A percentile compares a stretch with the other conserved stretches of the same genome.
These are phyloP conservation scores for Fraxinus pennsylvanica DNA, from an alignment of 257 asterid genomes.

Conservation along the genomic window DNA sequence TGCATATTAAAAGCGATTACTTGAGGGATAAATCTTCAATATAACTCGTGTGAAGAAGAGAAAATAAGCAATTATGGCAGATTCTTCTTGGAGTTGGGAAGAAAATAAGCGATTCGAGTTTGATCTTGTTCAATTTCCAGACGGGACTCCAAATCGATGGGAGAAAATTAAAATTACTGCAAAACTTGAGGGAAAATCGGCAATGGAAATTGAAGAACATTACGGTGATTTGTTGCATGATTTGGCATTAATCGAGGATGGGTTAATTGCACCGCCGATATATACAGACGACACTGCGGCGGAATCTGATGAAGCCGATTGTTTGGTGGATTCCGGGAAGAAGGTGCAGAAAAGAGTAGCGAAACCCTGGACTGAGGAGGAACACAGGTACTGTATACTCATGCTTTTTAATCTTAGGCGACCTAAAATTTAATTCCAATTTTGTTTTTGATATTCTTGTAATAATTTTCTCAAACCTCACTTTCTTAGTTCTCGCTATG, in stretches of 20 bases:
- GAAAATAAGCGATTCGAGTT: slow-evolving; percentile 48
- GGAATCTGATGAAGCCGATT: slow-evolving; percentile 20
- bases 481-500: too few species aligned
- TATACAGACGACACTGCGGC: slow-evolving; percentile 29
- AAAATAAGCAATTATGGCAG: slow-evolving; percentile 12
- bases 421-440: too few species aligned
- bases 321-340: slow-evolving; percentile 24
- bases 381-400: slow-evolving; percentile 39
- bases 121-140: slow-evolving; percentile 37
- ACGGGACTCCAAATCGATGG: slow-evolving; percentile 42
- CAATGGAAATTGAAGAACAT: slow-evolving; percentile 43
- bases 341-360: slow-evolving; percentile 44
- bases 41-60: not conserved
- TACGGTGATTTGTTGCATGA: slow-evolving; percentile 45
- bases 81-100: slow-evolving; percentile 48
- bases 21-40: not conserved
- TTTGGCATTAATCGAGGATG: slow-evolving; percentile 47
- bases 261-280: slow-evolving; percentile 38
- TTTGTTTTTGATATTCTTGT: too few species aligned
- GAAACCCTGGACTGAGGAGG: slow-evolving; percentile 58
- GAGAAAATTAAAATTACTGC: slow-evolving; percentile 38
- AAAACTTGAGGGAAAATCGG: slow-evolving; percentile 40
- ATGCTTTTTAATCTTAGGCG: too few species aligned
- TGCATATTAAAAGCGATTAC: not conserved
- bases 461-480: too few species aligned